phyloP scores from a whole-genome alignment of 2,329 filamentous ascomycete genomes.

The Colletotrichum orbiculare region DNA sequence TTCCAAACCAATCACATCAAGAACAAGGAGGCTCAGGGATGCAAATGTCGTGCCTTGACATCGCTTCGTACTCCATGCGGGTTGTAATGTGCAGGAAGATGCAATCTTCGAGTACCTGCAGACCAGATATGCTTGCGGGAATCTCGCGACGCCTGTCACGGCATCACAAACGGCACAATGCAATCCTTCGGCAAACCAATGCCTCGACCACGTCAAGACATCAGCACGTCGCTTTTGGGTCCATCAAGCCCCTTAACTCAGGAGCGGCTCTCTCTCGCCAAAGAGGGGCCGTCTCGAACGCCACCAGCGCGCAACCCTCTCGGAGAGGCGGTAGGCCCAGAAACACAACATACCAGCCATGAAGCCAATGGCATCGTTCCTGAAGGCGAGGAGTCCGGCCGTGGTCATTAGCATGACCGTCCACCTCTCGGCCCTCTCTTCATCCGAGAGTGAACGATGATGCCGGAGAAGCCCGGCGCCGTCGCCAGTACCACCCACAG shows the following conservation, averaged over 20 bases:
- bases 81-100: too few species aligned
- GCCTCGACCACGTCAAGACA: background rate
- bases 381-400: slow-evolving; percentile 84
- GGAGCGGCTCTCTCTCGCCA: slow-evolving; percentile 47
- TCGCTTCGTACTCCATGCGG: too few species aligned
- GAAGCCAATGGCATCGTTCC: slow-evolving; percentile 91
- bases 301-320: slow-evolving; percentile 54
- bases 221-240: background rate
- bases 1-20: too few species aligned
- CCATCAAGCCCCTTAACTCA: slow-evolving; percentile 17
- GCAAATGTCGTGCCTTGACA: too few species aligned
- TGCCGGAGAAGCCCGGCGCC: slow-evolving; percentile 48
- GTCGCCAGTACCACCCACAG: slow-evolving; percentile 52
- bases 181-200: too few species aligned
- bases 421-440: slow-evolving; percentile 81
- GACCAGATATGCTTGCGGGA: too few species aligned
- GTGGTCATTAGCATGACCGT: slow-evolving; percentile 91
- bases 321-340: slow-evolving; percentile 68
- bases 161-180: too few species aligned
- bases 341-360: slow-evolving; percentile 84
- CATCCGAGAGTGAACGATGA: slow-evolving; percentile 68
- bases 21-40: too few species aligned
- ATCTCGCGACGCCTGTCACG: too few species aligned
- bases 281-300: slow-evolving; percentile 40
- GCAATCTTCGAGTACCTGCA: too few species aligned